Base-by-base conservation (phyloP, 257 asterid species). In the Mentha longifolia region DNA sequence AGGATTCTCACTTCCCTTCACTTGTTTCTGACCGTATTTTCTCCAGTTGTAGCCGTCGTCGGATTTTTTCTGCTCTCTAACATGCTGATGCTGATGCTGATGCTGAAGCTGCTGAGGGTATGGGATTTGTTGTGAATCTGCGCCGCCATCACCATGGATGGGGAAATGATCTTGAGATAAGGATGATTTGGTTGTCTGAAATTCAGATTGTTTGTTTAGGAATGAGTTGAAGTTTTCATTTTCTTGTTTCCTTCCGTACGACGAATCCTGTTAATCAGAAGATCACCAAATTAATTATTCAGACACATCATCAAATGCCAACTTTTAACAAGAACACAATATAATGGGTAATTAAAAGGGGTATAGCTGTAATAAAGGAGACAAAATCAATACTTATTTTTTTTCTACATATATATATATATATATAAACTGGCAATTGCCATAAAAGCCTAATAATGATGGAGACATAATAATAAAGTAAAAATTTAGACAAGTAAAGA, bases 11-110 rank as follows among this genome's bases (percentile, higher is more conserved):
- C 96, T 92, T 10, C 98, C 96, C 73, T 88, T 92, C 3, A 89
- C 95, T 55, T 86, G 95, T 17, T 92, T 92, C 58, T 92, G 96
- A 6, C 98, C 98, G 31, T 92, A 92, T 19, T 92, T 92, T 15
- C 96, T 80, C 97, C 97, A 92, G 47, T 85, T 89, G 82, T 92
- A 92, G 9, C 97, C 97, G 37, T 92, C 97, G 7, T 92, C 96
- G 0, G 97, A 89, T 74, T 80, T 89, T 41, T 74, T 87, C 74
- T 88, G 95, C 45, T 90, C 96, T 71, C 92, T 80, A 6, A 76
- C 79, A 68, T 88, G 84, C 62, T 85, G 92, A 51, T 82, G 64
- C 33, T 86, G 88, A 17, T 78, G 95, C 10, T 37, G 42, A 1
- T 5, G 42, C 28, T 25, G 28, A 1, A 81, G 63, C 43, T 86